Evolutionary conservation across 306 rosid genomes (phyloP), one percentile per base, ranked within the genome.

Genomic region (Cicer yamashitae): DNA sequence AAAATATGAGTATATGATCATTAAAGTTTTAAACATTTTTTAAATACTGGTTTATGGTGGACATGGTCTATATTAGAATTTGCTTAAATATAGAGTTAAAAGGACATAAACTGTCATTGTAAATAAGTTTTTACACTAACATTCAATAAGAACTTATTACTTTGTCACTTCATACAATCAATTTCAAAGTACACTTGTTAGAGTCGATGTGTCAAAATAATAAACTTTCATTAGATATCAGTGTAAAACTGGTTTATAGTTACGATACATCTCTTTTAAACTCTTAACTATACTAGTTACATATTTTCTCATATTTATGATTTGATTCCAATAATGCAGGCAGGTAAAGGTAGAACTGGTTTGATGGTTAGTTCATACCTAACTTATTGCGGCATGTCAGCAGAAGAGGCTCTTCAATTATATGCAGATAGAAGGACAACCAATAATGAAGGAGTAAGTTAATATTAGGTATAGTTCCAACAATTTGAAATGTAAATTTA

Each of bases 341-440:
- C 97, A 70, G 99, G 99, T 44, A 96, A 96, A 82, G 97, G 99
- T 70, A 88, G 99, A 79, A 92, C 99, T 7, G 98, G 99, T 77
- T 80, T 92, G 76, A 96, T 96, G 99, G 98, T 90, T 37, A 81
- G 88, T 74, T 76, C 96, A 58, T 92, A 90, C 84, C 88, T 96
- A 40, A 89, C 87, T 54, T 90, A 92, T 81, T 69, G 87, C 50
- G 97, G 97, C 79, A 96, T 92, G 98, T 77, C 91, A 20, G 88
- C 84, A 20, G 96, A 90, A 72, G 96, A 89, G 76, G 97, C 98
- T 67, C 93, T 96, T 77, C 93, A 92, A 51, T 52, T 92, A 72
- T 96, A 90, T 81, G 99, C 99, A 71, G 90, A 89, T 46, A 90
- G 92, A 67, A 82, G 97, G 62, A 96, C 99, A 12, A 92, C 92